Conservation (phyloP, 2,329 filamentous ascomycete species). For the Colletotrichum spaethianum region DNA sequence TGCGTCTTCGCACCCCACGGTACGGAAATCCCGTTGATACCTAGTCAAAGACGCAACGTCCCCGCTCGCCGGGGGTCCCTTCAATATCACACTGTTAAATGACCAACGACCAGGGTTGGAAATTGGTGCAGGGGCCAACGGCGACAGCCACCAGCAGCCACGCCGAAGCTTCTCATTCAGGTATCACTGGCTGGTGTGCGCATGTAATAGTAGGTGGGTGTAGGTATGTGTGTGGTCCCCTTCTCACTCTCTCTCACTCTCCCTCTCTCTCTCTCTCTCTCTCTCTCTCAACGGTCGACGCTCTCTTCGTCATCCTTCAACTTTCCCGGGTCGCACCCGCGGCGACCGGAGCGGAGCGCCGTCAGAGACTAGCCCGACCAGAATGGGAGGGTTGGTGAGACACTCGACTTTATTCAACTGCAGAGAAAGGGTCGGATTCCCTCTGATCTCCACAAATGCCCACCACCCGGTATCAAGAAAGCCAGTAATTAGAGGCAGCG, state of each 20-base stretch:
- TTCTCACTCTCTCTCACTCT: neutral
- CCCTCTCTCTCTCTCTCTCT: neutral
- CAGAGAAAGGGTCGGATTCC: neutral
- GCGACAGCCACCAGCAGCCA: slow-evolving; percentile 14
- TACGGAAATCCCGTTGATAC: neutral
- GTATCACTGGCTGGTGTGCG: slow-evolving; percentile 1
- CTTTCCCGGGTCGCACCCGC: slow-evolving; percentile 1
- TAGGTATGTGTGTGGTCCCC: neutral
- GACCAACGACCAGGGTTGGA: slow-evolving; percentile 36
- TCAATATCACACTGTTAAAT: slow-evolving; percentile 34
- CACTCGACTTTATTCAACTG: neutral
- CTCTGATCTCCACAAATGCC: slow-evolving; percentile 8
- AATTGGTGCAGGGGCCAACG: slow-evolving; percentile 25
- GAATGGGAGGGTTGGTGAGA: neutral
- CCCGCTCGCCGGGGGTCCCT: slow-evolving; percentile 19
- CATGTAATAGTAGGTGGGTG: neutral
- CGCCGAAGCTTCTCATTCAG: slow-evolving; percentile 18
- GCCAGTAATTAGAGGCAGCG: neutral
- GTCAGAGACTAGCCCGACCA: neutral
- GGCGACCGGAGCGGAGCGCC: slow-evolving; percentile 14
- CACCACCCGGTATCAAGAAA: neutral
- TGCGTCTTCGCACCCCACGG: neutral
- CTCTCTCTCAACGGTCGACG: neutral
- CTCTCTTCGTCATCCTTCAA: neutral
- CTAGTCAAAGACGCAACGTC: neutral